These are phyloP conservation scores for Penicillium macrosclerotiorum DNA, from an alignment of 495 filamentous ascomycete genomes.

Conservation along the genomic window DNA sequence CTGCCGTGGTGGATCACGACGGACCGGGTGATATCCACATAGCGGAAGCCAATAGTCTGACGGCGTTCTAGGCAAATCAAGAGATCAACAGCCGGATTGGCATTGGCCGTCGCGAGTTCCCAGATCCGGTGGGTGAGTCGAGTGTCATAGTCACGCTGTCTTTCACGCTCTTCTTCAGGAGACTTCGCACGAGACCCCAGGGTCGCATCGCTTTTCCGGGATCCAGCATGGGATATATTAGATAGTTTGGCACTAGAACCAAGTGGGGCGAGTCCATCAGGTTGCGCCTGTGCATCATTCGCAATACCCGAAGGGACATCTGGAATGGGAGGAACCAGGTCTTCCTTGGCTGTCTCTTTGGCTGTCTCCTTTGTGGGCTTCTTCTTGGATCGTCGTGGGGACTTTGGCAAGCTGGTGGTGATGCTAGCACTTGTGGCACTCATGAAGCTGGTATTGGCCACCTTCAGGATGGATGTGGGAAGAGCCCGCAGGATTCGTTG, in stretches of 20 bases:
- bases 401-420: constrained; percentile 77
- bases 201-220: constrained; percentile 22
- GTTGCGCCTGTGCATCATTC: constrained; percentile 39
- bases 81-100: constrained; percentile 91
- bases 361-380: constrained; percentile 49
- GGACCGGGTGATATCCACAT: constrained; percentile 87
- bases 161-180: constrained; percentile 52
- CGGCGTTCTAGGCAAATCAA: constrained; percentile 89
- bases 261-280: constrained; percentile 30
- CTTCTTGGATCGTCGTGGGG: constrained; percentile 60
- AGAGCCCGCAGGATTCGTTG: constrained; percentile 89
- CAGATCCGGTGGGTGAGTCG: constrained; percentile 89
- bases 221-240: constrained; percentile 13
- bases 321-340: constrained; percentile 5
- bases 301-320: constrained; percentile 38
- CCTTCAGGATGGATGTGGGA: constrained; percentile 87
- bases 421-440: constrained; percentile 86
- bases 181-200: constrained; percentile 24
- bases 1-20: constrained; percentile 94
- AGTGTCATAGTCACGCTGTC: constrained; percentile 77
- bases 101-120: constrained; percentile 87
- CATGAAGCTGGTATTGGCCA: constrained; percentile 93
- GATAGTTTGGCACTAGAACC: constrained; percentile 19
- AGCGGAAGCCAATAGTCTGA: constrained; percentile 91
- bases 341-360: constrained; percentile 37